Conservation (phyloP, 371 early-diverging fungal genomes). For the Mycotypha africana region DNA sequence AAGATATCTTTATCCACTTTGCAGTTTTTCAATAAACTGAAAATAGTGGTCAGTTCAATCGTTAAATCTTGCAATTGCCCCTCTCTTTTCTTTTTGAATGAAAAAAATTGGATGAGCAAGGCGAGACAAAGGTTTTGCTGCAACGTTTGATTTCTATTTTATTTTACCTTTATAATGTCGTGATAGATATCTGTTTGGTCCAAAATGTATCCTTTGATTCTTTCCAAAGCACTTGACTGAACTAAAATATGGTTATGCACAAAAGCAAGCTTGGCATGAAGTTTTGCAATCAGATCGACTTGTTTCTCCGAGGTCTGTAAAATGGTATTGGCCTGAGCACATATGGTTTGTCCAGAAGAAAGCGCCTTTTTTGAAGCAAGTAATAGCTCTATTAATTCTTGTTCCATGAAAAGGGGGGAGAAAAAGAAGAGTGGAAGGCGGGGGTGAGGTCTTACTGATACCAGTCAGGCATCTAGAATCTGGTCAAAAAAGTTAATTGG, state of each 20-base stretch:
- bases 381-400: slow-evolving; percentile 38
- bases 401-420: slow-evolving; percentile 22
- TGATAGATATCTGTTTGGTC: slow-evolving; percentile 19
- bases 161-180: slow-evolving; percentile 23
- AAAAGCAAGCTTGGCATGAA: slow-evolving; percentile 37
- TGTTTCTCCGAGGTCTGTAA: slow-evolving; percentile 28
- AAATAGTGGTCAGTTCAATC: slow-evolving; percentile 32
- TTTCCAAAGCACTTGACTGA: slow-evolving; percentile 28
- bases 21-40: slow-evolving; percentile 27
- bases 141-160: neutral
- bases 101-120: too few relatives aligned
- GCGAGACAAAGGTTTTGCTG: neutral
- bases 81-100: slow-evolving; percentile 42
- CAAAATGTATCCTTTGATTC: slow-evolving; percentile 28
- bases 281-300: slow-evolving; percentile 33
- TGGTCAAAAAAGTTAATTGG: too few relatives aligned
- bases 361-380: slow-evolving; percentile 38
- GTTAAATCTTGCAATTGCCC: slow-evolving; percentile 26
- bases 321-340: slow-evolving; percentile 33
- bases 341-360: slow-evolving; percentile 31
- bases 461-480: too few relatives aligned
- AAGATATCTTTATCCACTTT: slow-evolving; percentile 33
- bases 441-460: too few relatives aligned
- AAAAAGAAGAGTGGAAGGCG: too few relatives aligned
- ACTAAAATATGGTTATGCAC: slow-evolving; percentile 33